Evolutionary conservation across 1,284 basidiomycete species (phyloP).

Genomic region (Boletus subluridellus): DNA sequence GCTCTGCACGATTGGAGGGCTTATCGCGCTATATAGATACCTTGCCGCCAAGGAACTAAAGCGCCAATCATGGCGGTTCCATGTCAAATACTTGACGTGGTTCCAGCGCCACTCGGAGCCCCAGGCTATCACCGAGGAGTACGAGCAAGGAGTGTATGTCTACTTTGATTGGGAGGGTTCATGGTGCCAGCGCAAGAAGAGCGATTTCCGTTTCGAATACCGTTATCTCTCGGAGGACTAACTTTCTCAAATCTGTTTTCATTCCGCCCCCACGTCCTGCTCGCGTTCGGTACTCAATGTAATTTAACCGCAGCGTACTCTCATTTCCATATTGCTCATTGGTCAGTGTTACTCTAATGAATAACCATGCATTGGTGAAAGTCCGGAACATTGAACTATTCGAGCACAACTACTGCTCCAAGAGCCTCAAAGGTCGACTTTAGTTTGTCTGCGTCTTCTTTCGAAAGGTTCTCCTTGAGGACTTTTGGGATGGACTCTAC

Average conservation of each 20-base stretch:
- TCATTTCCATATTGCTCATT: conserved; percentile 14
- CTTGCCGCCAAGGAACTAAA: conserved; percentile 97
- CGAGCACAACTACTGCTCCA: conserved; percentile 85
- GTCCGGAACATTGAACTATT: conserved; percentile 43
- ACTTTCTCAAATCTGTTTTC: conserved; percentile 16
- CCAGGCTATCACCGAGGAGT: conserved; percentile 99
- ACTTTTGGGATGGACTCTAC: conserved; percentile 94
- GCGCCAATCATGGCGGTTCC: conserved; percentile 98
- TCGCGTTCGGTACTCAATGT: conserved; percentile 21
- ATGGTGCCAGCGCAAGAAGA: conserved; percentile 98
- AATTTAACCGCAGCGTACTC: conserved; percentile 26
- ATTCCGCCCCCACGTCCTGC: conserved; percentile 1
- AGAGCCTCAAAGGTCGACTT: conserved; percentile 86
- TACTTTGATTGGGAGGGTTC: conserved; percentile 98
- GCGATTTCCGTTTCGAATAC: conserved; percentile 95
- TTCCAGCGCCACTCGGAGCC: conserved; percentile 99
- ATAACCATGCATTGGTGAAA: conserved; percentile 14
- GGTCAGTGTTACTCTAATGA: conserved; percentile 16
- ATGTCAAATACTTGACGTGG: conserved; percentile 99
- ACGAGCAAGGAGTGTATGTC: conserved; percentile 97
- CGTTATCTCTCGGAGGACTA: conserved; percentile 87
- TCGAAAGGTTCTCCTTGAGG: conserved; percentile 93
- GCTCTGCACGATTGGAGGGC: conserved; percentile 3
- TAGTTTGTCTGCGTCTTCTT: conserved; percentile 98
- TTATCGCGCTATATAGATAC: conserved; percentile 53